Percentiles rank a stretch among this genome's conserved stretches.
Conservation (phyloP, 768 basidiomycete genomes). For the Russula brevipes region DNA sequence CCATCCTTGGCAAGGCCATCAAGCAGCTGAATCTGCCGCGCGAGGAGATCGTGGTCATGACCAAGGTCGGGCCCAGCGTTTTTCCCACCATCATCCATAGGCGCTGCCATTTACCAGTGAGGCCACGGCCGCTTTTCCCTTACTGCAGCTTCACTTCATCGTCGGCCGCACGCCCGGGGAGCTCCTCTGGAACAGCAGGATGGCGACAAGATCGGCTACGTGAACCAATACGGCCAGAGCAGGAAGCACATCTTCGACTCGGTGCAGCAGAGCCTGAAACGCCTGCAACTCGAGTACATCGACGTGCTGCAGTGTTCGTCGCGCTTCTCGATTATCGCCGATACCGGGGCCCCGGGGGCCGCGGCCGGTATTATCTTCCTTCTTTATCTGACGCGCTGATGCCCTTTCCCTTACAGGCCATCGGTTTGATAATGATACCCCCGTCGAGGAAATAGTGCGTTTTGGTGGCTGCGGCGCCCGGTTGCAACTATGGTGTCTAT, state of each 20-base stretch:
- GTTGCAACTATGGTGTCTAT: not conserved
- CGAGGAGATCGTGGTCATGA: constrained; percentile 47
- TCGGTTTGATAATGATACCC: constrained; percentile 40
- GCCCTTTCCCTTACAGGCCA: constrained; percentile 28
- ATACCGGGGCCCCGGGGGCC: not conserved
- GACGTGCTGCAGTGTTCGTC: constrained; percentile 59
- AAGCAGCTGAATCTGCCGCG: constrained; percentile 42
- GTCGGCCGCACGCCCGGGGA: not conserved
- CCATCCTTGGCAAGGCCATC: constrained; percentile 45
- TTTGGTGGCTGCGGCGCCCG: not conserved
- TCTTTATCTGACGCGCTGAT: not conserved
- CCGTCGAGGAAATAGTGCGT: constrained; percentile 37
- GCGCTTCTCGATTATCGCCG: not conserved
- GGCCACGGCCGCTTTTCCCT: not conserved
- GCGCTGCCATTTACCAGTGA: too few species aligned
- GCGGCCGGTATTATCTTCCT: not conserved
- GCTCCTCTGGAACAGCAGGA: constrained; percentile 18
- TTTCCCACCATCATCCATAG: too few species aligned
- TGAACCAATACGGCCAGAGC: constrained; percentile 36
- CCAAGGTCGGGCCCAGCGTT: constrained; percentile 34
- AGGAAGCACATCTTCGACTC: constrained; percentile 57
- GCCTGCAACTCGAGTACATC: constrained; percentile 67
- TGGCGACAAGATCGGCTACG: constrained; percentile 29
- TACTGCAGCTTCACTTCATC: constrained; percentile 9
- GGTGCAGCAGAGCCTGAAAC: constrained; percentile 50